Evolutionary conservation across 768 basidiomycete species (phyloP), one percentile per base, ranked within the genome.

Genomic region (Trametes maxima): DNA sequence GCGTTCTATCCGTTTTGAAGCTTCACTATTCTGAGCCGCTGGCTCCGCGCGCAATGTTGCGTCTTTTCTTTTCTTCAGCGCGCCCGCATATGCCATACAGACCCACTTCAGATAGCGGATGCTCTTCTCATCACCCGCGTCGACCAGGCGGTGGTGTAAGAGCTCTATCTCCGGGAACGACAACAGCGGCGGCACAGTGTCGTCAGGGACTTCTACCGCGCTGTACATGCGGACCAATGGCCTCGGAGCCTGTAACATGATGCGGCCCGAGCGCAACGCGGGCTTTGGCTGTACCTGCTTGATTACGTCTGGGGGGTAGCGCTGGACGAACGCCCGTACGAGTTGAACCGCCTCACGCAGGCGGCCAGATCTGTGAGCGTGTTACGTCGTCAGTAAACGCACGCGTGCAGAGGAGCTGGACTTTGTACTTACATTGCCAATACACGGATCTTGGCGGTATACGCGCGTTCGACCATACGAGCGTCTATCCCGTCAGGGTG

Each of bases 81-180:
- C 84, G 65, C 84, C 84, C 64, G 87, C 83, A 68, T 95, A 96
- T 3, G 87, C 77, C 74, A 85, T 86, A 68, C 83, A 85, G 2
- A 88, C 70, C 81, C 85, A 94, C 64, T 85, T 92, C 46, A 96
- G 62, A 68, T 86, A 91, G 7, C 77, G 82, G 25, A 95, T 76
- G 17, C 85, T 75, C n/a, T 37, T 59, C 57, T 16, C 33, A 42
- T 69, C 61, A 16, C 65, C 67, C 7, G 66, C 70, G 17, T 70
- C 70, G n/a, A 88, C 84, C 28, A 94, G 73, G 25, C 88, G 79
- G 59, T 92, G 83, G 70, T 96, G 94, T 52, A 97, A 76, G 5
- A 88, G 62, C 64, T 91, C 88, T n/a, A 96, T 65, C 69, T 96
- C 93, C 16, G 75, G 65, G 70, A 94, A 96, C 13, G 84, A 80